These are phyloP conservation scores for Pyrenophora seminiperda DNA, from an alignment of 2,329 filamentous ascomycete genomes.

Conservation along the genomic window DNA sequence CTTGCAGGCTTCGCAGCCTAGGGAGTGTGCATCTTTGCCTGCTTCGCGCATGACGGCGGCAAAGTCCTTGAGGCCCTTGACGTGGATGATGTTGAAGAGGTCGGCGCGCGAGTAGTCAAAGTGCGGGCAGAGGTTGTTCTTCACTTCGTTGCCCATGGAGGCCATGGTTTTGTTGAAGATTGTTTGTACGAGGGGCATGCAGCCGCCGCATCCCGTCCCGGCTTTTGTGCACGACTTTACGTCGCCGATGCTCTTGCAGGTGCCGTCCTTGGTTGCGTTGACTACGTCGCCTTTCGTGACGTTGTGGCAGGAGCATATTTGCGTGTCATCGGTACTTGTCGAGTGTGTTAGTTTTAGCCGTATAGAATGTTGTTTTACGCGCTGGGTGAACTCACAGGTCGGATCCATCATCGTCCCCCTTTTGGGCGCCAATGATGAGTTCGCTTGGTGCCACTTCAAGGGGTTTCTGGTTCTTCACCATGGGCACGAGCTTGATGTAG, in stretches of 20 bases:
- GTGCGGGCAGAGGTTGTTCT: slow-evolving; percentile 83
- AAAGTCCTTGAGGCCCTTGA: slow-evolving; percentile 76
- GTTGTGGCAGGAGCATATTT: slow-evolving; percentile 93
- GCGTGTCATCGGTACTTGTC: slow-evolving; percentile 78
- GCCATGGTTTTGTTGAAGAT: slow-evolving; percentile 92
- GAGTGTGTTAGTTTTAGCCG: neutral
- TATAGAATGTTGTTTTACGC: slow-evolving; percentile 15
- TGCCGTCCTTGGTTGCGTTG: slow-evolving; percentile 73
- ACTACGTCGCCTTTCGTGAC: slow-evolving; percentile 84
- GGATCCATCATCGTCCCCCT: slow-evolving; percentile 74
- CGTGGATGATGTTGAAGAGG: slow-evolving; percentile 86
- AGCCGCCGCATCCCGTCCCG: slow-evolving; percentile 87
- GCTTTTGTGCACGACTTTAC: slow-evolving; percentile 91
- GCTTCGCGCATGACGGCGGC: slow-evolving; percentile 77
- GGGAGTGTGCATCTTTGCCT: slow-evolving; percentile 71
- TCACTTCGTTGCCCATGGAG: slow-evolving; percentile 83
- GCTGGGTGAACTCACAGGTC: slow-evolving; percentile 62
- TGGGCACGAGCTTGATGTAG: slow-evolving; percentile 84
- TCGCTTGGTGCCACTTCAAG: slow-evolving; percentile 79
- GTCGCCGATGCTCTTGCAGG: slow-evolving; percentile 79
- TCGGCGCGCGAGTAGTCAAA: slow-evolving; percentile 84
- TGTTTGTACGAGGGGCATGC: slow-evolving; percentile 83
- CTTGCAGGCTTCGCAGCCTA: slow-evolving; percentile 87
- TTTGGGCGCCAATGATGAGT: slow-evolving; percentile 79
- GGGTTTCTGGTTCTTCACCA: slow-evolving; percentile 82